Evolutionary conservation across 2,329 filamentous ascomycete species (phyloP), one percentile per base, ranked within the genome.

Genomic region (Hypocrella siamensis): DNA sequence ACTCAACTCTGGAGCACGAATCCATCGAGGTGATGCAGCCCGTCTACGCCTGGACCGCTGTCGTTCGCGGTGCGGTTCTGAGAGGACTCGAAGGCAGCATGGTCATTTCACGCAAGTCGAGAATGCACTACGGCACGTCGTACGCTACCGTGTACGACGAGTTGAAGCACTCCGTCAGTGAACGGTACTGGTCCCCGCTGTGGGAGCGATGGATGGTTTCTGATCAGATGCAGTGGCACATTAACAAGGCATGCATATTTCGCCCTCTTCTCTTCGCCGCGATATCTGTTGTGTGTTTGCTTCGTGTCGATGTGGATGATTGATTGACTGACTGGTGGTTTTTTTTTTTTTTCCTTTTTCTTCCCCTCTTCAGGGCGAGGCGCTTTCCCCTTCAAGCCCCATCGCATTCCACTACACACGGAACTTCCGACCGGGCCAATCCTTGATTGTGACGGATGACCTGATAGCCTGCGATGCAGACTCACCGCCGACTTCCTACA

Each of bases 171-270:
- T 70, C 70, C 4, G 70, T 81, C 5, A 69, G 63, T 27, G 80
- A 85, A 50, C 60, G 79, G 31, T 86, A 86, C 47, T 86, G 79
- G 79, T 79, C 73, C 41, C 79, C 78, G 5, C 51, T 85, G 17
- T 84, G 79, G 79, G 79, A 85, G 56, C 57, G 79, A 30, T 85
- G 78, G 79, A 85, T 84, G 79, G 79, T 86, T 6, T 75, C 69
- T 28, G 78, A 86, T 51, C 66, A 80, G 30, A 85, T 88, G 79
- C 78, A 84, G 54, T 86, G 81, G 81, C 79, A 85, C 52, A 82
- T 85, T 48, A 70, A 74, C 38, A 84, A 83, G 67, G 77, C 21
- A 12, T 9, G 21, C 21, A 24, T 24, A 12, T 9, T 8, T 12
- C 21, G 3, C 8, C 12, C 21, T 24, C 21, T 24, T 24, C 12